A percentile compares a stretch with the other conserved stretches of the same genome.
phyloP scores from a whole-genome alignment of 2,329 filamentous ascomycete species.

The Fusarium coffeatum region DNA sequence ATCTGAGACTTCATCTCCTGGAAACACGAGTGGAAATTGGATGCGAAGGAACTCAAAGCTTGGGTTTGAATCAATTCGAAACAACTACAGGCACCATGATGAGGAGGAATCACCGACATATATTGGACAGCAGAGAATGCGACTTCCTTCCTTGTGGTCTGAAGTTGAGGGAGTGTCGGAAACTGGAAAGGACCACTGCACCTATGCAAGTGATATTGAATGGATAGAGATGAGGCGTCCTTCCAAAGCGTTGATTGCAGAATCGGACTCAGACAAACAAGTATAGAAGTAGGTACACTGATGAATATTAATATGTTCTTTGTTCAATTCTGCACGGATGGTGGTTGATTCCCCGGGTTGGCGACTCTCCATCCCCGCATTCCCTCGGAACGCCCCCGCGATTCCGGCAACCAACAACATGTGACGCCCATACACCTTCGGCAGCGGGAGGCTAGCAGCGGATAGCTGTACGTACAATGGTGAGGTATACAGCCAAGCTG shows the following conservation, averaged over 20 bases:
- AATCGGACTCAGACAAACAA: neutral
- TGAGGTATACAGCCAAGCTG: neutral
- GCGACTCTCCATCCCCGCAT: slow-evolving; percentile 14
- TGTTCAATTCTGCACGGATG: neutral
- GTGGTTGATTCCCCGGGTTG: neutral
- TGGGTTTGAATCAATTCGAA: neutral
- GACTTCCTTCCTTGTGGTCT: neutral
- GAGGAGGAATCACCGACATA: neutral
- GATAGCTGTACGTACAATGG: neutral
- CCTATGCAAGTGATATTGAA: neutral
- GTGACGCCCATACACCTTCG: slow-evolving; percentile 8
- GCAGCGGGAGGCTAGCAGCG: slow-evolving; percentile 36
- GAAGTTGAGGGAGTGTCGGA: neutral
- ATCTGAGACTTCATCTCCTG: neutral
- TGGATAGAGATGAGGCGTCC: neutral
- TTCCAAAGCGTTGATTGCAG: neutral
- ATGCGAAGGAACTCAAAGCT: neutral
- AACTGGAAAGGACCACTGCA: neutral
- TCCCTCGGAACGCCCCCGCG: slow-evolving; percentile 23
- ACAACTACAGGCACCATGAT: neutral
- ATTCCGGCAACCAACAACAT: slow-evolving; percentile 2
- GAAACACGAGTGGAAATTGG: neutral
- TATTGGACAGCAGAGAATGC: neutral
- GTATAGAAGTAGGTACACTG: neutral
- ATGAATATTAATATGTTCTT: neutral